Evolutionary conservation across 768 basidiomycete species (phyloP), one percentile per base, ranked within the genome.

Genomic region (Porphyrellus cyaneotinctus): DNA sequence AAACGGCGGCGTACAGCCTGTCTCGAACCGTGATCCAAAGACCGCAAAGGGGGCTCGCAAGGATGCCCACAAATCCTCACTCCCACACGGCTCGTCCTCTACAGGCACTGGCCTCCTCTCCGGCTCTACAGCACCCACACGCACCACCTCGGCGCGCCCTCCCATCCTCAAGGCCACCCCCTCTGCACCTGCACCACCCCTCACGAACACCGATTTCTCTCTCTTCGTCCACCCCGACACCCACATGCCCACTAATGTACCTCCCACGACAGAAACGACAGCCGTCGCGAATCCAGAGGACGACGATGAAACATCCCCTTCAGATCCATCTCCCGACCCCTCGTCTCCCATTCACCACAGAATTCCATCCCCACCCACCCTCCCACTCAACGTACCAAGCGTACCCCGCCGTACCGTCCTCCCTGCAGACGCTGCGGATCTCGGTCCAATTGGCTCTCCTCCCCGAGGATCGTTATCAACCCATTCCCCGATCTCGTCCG

Each of bases 401-500:
- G 78, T 78, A 0, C 82, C 81, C 13, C 82, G 81, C 33, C 72
- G 76, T 24, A 66, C 70, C 9, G 69, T 73, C 14, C 63, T 65
- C 42, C 64, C 74, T 42, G 51, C 70, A 48, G 59, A 67, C 41
- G 67, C 74, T 32, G 71, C 74, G 43, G 88, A 88, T 64, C 85
- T 88, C 60, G 90, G 90, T 10, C 88, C 91, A 15, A 90, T 92
- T 54, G 91, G 91, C 2, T 89, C 88, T 4, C 87, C 89, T 10
- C 86, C 91, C 14, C 72, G 74, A 39, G 72, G 75, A 2, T 78
- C 71, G 15, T 60, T 75, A 4, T 50, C 51, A 56, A 77, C 78
- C 7, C 82, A 83, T 0, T 86, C 85, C 6, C 86, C 87, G 9
- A 65, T 71, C 48, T 69, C 75, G 2, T 56, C 66, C 62, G 66